Conservation (phyloP, 352 stramenopile species). For the Phytopythium kandeliae region DNA sequence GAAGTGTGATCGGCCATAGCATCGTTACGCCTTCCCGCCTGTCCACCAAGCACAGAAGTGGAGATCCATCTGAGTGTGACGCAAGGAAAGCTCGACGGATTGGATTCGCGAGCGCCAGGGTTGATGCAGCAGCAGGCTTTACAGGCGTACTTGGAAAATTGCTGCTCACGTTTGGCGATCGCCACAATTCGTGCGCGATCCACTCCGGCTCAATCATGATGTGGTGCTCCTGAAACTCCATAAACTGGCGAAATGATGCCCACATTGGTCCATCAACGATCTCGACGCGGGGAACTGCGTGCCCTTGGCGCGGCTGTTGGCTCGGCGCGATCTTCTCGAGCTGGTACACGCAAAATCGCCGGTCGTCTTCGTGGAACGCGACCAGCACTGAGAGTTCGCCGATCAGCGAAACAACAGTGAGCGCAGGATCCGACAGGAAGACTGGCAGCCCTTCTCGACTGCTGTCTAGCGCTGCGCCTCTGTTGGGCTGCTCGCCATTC, state of each 20-base stretch:
- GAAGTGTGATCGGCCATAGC: constrained; percentile 22
- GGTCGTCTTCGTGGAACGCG: constrained; percentile 39
- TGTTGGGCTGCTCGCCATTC: neutral
- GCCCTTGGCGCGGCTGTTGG: neutral
- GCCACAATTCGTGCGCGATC: constrained; percentile 11
- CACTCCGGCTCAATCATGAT: constrained; percentile 43
- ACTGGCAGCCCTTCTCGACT: too few relatives aligned
- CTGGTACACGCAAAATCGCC: constrained; percentile 46
- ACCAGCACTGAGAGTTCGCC: constrained; percentile 30
- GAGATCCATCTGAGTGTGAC: constrained; percentile 16
- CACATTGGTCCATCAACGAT: constrained; percentile 38
- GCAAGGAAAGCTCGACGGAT: constrained; percentile 29
- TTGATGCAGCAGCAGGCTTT: neutral
- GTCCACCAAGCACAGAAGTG: constrained; percentile 42
- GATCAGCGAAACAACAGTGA: constrained; percentile 43
- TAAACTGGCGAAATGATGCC: constrained; percentile 25
- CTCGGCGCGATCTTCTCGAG: constrained; percentile 14
- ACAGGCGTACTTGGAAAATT: neutral
- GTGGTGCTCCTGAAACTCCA: constrained; percentile 20
- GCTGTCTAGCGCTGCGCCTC: neutral
- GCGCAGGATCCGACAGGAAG: constrained; percentile 47
- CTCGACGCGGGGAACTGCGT: constrained; percentile 12
- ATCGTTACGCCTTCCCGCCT: constrained; percentile 25
- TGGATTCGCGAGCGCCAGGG: neutral
- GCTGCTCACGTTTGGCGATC: neutral